These are phyloP conservation scores for Podospora pseudocomata DNA, from an alignment of 495 filamentous ascomycete genomes.

Conservation along the genomic window DNA sequence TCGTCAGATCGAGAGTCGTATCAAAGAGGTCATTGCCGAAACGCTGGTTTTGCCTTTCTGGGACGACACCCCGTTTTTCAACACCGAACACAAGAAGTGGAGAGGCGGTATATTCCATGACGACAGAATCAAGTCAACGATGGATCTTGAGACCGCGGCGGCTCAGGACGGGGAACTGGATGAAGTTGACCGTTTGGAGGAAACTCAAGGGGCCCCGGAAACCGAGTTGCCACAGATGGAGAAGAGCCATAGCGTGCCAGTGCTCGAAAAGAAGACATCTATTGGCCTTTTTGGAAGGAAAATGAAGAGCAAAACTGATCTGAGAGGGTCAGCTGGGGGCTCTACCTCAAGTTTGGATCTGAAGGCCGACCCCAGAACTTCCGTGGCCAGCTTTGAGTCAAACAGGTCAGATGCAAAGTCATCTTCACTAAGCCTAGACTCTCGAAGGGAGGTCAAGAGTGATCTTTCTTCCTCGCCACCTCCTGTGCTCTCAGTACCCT, in stretches of 20 bases:
- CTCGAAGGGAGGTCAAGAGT: constrained; percentile 26
- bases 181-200: constrained; percentile 44
- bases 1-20: constrained; percentile 87
- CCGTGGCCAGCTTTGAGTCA: constrained; percentile 1
- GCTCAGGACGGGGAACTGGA: constrained; percentile 58
- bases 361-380: constrained; percentile 13
- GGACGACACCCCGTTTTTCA: constrained; percentile 89
- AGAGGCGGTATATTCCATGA: constrained; percentile 87
- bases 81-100: constrained; percentile 69
- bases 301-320: constrained; percentile 33
- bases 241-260: constrained; percentile 56
- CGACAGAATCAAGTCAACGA: constrained; percentile 32
- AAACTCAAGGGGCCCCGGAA: constrained; percentile 23
- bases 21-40: constrained; percentile 88
- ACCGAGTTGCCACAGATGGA: constrained; percentile 48
- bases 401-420: not conserved
- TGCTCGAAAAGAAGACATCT: constrained; percentile 32
- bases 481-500: constrained; percentile 51
- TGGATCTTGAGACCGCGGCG: constrained; percentile 43
- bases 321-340: constrained; percentile 25
- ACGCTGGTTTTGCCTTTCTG: constrained; percentile 91
- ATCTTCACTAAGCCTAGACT: not conserved
- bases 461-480: constrained; percentile 28
- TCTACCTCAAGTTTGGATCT: constrained; percentile 42
- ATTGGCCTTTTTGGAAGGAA: constrained; percentile 42